Evolutionary conservation across 306 rosid species (phyloP), one percentile per base, ranked within the genome.

Genomic region (Quercus mongolica): DNA sequence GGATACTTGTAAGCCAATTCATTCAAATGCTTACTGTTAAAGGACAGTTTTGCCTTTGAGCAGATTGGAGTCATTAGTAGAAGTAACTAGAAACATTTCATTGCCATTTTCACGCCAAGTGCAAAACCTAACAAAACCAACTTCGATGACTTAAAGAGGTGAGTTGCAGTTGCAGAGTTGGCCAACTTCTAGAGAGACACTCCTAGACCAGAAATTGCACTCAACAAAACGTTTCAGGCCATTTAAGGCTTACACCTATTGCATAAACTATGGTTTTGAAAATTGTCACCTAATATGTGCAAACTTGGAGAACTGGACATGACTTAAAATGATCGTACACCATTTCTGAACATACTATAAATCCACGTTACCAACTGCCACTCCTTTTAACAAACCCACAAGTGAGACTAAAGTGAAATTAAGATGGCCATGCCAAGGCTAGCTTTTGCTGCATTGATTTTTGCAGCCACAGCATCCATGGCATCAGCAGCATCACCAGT

Each of bases 111-210:
- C 71, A 67, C 71, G 71, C 26, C 25, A 17, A 61, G 72, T n/a
- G 79, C 28, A 63, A 55, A 65, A 80, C 81, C 80, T 55, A 69
- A 69, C 73, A 76, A 75, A 77, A 23, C 77, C 54, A 71, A 62
- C 79, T 57, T 15, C 52, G 30, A 77, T 77, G 78, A 82, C 80
- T 79, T 31, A 73, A 74, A n/a, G 13, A 20, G 38, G 33, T 67
- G 70, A 78, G 91, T 41, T 41, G 46, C 46, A 41, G 46, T 41
- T 41, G 46, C 46, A 41, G 46, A 41, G 46, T 88, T 74, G 90
- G 93, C 89, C 89, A 89, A 89, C 91, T 78, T 79, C 87, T 81
- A 0, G 35, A 21, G 73, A 56, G 55, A 58, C 59, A 80, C 87
- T 77, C 80, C 81, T 63, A 56, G 75, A 64, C 38, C 13, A 78